Percentiles rank a stretch among this genome's conserved stretches.
These are phyloP conservation scores for Ganoderma lingzhi DNA, from an alignment of 1,284 basidiomycete genomes.

Conservation along the genomic window DNA sequence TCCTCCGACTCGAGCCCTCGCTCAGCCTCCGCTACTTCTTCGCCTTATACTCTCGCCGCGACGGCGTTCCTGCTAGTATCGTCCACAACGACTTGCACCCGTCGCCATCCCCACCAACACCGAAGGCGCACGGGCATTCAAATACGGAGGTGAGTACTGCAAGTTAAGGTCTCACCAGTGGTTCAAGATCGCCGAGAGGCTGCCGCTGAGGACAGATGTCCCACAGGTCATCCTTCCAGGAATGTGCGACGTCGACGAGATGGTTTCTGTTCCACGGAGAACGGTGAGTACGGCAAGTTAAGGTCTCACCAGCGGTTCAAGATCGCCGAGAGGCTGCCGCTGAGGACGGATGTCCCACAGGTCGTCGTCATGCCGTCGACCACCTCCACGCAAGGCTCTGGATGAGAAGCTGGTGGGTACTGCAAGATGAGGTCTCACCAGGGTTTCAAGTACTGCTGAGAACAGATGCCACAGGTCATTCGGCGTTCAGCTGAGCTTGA, in stretches of 20 bases:
- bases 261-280: no score
- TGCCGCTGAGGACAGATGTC: not conserved
- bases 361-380: not conserved
- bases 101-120: not conserved
- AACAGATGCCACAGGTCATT: not conserved
- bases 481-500: not conserved
- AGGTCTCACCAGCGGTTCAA: no score
- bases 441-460: no score
- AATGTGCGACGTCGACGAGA: no score
- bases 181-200: not conserved
- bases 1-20: not conserved
- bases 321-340: not conserved
- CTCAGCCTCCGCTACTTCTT: not conserved
- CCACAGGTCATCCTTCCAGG: no score
- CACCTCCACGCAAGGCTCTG: not conserved
- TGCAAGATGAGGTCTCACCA: no score
- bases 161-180: no score
- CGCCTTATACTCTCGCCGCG: not conserved
- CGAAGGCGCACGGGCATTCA: not conserved
- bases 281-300: no score
- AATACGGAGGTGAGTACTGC: not conserved
- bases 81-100: no score
- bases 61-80: not conserved
- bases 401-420: no score
- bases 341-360: not conserved